These are phyloP conservation scores for Raphanus hybrid DNA, from an alignment of 441 rosid species.

Conservation along the genomic window DNA sequence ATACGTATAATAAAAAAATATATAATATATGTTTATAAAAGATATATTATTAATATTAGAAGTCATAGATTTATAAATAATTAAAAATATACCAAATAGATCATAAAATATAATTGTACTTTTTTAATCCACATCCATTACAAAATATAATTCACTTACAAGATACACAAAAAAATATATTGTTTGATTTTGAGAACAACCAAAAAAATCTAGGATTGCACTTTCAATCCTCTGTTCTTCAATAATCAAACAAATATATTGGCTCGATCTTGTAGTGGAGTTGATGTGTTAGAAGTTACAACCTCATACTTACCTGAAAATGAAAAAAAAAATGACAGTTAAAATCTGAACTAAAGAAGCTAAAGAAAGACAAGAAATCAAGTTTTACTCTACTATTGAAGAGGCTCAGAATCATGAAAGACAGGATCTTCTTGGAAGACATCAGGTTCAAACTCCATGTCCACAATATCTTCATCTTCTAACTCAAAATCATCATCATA, in stretches of 20 bases:
- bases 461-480: conserved; percentile 1
- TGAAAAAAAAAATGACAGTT: background rate
- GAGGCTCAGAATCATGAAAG: background rate
- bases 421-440: background rate
- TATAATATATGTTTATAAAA: too few species aligned
- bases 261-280: background rate
- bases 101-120: background rate
- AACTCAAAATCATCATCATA: conserved; percentile 4
- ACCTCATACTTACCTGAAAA: background rate
- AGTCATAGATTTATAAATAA: background rate
- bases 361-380: background rate
- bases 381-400: background rate
- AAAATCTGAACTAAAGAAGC: background rate
- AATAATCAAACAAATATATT: background rate
- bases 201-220: background rate
- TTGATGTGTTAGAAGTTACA: background rate
- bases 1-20: background rate
- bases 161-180: background rate
- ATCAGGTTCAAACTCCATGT: conserved; percentile 1
- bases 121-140: background rate
- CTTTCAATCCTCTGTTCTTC: background rate
- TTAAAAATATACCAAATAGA: background rate
- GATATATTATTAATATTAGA: too few species aligned
- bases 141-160: background rate
- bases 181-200: background rate